phyloP scores from a whole-genome alignment of 1,139 yeast genomes.

The Protomyces gravidus region DNA sequence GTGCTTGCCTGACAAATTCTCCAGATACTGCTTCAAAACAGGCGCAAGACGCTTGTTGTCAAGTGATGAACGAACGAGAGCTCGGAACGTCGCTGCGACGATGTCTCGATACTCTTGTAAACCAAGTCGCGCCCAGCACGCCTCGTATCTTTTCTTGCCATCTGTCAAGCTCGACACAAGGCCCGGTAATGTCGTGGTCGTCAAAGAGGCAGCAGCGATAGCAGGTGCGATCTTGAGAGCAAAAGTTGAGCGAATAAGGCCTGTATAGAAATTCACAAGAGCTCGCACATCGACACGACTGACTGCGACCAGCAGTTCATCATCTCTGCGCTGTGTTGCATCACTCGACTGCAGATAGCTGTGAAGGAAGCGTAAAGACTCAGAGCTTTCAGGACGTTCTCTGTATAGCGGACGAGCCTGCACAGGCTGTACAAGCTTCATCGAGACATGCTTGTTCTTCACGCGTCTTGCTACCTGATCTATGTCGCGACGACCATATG shows the following conservation, averaged over 20 bases:
- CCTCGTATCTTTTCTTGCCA: slow-evolving; percentile 9
- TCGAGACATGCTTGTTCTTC: not conserved
- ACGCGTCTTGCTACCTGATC: not conserved
- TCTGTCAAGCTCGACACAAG: slow-evolving; percentile 7
- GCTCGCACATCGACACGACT: not conserved
- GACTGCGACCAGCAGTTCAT: slow-evolving; percentile 8
- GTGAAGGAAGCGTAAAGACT: not conserved
- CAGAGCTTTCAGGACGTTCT: not conserved
- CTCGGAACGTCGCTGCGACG: slow-evolving; percentile 4
- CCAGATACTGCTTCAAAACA: slow-evolving; percentile 5
- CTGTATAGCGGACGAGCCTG: not conserved
- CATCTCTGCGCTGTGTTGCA: not conserved
- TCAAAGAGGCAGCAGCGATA: not conserved
- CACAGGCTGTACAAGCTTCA: not conserved
- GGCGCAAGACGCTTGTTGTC: not conserved
- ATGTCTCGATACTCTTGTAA: not conserved
- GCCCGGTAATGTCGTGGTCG: not conserved
- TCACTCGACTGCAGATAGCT: not conserved
- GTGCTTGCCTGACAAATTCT: not conserved
- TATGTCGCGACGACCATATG: not conserved
- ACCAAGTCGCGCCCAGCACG: slow-evolving; percentile 2
- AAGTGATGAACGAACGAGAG: slow-evolving; percentile 1
- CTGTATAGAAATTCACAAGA: slow-evolving; percentile 2
- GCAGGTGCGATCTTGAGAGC: slow-evolving; percentile 13
- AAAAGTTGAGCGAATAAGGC: slow-evolving; percentile 19